Evolutionary conservation across 176 grass and related monocot genomes (phyloP).

Genomic region (Microstegium vimineum): DNA sequence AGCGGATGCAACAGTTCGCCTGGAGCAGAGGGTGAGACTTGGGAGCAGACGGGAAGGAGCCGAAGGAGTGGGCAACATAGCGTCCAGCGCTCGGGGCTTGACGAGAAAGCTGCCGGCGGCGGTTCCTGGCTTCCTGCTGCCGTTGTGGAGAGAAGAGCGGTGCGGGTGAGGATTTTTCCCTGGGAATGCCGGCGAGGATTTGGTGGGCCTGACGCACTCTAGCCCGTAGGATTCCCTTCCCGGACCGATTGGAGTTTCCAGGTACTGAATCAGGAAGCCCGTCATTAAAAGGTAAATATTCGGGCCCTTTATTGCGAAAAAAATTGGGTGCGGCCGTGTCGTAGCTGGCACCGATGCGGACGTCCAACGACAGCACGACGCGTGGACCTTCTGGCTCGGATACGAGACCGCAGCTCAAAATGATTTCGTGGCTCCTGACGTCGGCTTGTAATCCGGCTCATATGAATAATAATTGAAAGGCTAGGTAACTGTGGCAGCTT

Average conservation of each 20-base stretch:
- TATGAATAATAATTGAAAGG: too few species aligned
- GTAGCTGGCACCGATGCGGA: too few species aligned
- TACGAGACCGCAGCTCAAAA: too few species aligned
- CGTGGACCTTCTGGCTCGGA: too few species aligned
- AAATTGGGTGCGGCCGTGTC: too few species aligned
- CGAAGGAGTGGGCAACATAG: constrained; percentile 14
- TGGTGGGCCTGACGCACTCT: not conserved
- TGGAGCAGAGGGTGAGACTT: constrained; percentile 10
- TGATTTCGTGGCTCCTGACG: too few species aligned
- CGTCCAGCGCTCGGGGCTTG: not conserved
- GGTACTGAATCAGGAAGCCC: too few species aligned
- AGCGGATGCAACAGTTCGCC: not conserved
- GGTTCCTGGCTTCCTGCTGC: not conserved
- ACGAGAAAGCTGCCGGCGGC: not conserved
- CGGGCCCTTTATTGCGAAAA: not conserved
- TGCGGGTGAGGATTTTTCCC: not conserved
- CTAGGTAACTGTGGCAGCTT: too few species aligned
- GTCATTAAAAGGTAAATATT: too few species aligned
- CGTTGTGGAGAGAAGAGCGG: not conserved
- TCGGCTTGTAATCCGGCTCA: too few species aligned
- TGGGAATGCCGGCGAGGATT: not conserved
- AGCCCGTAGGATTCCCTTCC: not conserved
- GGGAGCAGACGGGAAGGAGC: constrained; percentile 11
- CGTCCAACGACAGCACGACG: too few species aligned
- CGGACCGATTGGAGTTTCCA: not conserved